Base-by-base conservation (phyloP, 208 protist genomes). In the Crithidia fasciculata region DNA sequence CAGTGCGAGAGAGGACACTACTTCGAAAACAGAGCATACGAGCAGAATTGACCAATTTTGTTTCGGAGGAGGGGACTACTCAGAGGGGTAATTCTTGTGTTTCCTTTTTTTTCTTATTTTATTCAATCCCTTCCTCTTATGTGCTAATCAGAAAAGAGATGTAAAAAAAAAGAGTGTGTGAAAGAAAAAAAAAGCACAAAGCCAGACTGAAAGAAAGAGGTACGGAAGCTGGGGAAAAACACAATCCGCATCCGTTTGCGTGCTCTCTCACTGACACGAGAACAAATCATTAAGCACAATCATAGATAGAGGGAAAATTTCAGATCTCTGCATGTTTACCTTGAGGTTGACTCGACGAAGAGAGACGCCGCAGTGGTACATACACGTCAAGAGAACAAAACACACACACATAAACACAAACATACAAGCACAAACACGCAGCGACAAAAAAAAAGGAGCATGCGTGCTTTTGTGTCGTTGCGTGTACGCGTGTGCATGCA, bases 331-430 rank as follows among this genome's bases (percentile, higher is more conserved):
- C 7, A 2, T 49, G 9, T 49, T 2, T 28, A 28, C 28, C 2
- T 49, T 49, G 45, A 49, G 7, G 45, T 28, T 49, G 45, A 49
- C 12, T 49, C 12, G 12, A 13, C 7, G 45, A 49, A 50, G 41
- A 63, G 41, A 63, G 3, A 63, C 59, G 2, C 45, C 45, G 45
- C 45, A 47, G 59, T 63, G n/a, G 43, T 63, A 36, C 59, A 50
- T 50, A 49, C 45, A 49, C 45, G 45, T 49, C 45, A 8, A 49
- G 45, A 49, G 45, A 49, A 13, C 28, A 28, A 28, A 1, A 28
- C 28, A 49, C 9, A 49, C 45, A 49, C 45, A 49, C 45, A n/a
- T n/a, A 49, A 49, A 49, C 28, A 28, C 28, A 49, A 49, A 49
- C 45, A 13, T 13, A 49, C 45, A 49, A 28, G 28, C 45, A 49